phyloP scores from a whole-genome alignment of 164 flowering plant species.

The Kingdonia uniflora region DNA sequence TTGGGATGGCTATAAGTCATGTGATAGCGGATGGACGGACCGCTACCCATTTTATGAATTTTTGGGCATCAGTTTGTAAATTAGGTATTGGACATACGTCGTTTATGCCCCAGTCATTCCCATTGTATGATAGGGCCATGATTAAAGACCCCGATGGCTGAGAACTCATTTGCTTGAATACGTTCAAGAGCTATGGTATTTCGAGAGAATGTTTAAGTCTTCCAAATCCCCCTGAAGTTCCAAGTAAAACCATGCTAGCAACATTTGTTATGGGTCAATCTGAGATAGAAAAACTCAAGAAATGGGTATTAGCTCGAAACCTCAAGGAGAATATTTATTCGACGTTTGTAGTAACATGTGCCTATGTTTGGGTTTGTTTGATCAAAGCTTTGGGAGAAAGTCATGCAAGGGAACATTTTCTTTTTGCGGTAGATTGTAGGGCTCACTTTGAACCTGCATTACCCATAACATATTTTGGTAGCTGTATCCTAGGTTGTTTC shows the following conservation, averaged over 20 bases:
- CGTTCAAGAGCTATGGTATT: not conserved
- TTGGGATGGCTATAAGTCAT: not conserved
- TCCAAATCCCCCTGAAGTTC: not conserved
- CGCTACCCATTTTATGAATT: not conserved
- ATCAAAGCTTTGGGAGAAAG: too few relatives aligned
- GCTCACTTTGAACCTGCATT: constrained; percentile 9
- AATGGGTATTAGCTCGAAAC: too few relatives aligned
- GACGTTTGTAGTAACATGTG: too few relatives aligned
- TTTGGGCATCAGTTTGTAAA: constrained; percentile 1
- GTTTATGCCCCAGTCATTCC: not conserved
- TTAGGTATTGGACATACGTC: not conserved
- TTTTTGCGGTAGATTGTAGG: constrained; percentile 24
- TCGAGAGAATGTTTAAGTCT: not conserved
- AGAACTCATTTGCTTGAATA: not conserved
- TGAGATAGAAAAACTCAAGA: too few relatives aligned
- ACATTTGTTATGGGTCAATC: too few relatives aligned
- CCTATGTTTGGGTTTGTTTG: too few relatives aligned
- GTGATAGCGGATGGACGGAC: not conserved
- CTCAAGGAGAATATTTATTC: constrained; percentile 10
- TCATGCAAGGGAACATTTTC: too few relatives aligned
- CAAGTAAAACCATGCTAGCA: not conserved
- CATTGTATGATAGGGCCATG: not conserved
- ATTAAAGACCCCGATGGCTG: not conserved
- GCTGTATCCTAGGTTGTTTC: too few relatives aligned
- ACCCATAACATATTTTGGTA: too few relatives aligned